Evolutionary conservation across 2,329 filamentous ascomycete genomes (phyloP).

Genomic region (Xylaria sp.): DNA sequence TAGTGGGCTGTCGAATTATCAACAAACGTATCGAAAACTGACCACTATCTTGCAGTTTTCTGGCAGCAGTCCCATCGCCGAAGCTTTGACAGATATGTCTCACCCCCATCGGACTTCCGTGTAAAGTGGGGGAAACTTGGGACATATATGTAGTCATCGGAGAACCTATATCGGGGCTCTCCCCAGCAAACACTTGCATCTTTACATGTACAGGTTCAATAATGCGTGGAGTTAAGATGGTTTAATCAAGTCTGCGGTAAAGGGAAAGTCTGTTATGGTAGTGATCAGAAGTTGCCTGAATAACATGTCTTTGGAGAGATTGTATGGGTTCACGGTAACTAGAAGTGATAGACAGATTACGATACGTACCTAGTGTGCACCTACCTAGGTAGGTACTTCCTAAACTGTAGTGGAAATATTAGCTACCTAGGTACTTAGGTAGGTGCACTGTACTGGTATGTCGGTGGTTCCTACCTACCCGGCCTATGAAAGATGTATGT

Average conservation of each 20-base stretch:
- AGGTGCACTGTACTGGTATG: neutral
- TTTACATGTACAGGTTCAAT: neutral
- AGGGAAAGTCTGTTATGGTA: neutral
- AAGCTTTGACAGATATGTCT: neutral
- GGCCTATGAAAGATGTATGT: neutral
- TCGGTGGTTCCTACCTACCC: no score
- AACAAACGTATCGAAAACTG: neutral
- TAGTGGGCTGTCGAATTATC: neutral
- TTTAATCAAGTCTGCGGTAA: neutral
- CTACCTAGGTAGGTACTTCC: no score
- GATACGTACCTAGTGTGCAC: no score
- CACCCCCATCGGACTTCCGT: conserved; percentile 38
- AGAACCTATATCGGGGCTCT: neutral
- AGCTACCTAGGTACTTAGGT: neutral
- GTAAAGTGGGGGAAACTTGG: neutral
- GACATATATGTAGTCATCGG: neutral
- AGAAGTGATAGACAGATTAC: no score
- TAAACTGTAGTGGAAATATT: no score
- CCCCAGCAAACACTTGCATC: neutral
- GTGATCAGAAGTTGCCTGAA: neutral
- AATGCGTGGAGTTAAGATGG: neutral
- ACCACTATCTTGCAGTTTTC: neutral
- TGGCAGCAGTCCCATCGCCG: neutral
- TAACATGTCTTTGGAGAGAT: neutral
- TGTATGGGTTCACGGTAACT: neutral